Evolutionary conservation across 768 basidiomycete species (phyloP).

Genomic region (Candolleomyces efflorescens): DNA sequence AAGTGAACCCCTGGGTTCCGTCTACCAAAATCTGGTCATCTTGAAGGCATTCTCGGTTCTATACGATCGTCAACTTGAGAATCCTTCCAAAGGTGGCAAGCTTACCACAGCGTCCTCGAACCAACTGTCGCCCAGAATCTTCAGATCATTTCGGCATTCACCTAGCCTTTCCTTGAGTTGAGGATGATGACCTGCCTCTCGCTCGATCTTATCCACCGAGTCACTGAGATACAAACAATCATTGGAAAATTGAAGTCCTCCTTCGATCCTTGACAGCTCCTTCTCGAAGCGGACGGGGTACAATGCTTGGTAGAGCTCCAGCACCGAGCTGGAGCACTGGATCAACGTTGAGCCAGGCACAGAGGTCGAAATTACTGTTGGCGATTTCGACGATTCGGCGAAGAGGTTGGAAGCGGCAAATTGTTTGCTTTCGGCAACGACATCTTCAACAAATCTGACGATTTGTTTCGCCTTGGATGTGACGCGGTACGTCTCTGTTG

Average conservation of each 20-base stretch:
- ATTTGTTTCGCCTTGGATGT: constrained; percentile 54
- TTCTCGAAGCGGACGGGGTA: constrained; percentile 60
- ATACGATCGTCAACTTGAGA: background rate
- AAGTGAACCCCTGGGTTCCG: constrained; percentile 61
- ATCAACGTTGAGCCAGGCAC: constrained; percentile 52
- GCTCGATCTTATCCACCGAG: constrained; percentile 43
- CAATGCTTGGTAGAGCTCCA: constrained; percentile 79
- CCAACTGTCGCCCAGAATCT: constrained; percentile 60
- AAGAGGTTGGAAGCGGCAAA: constrained; percentile 58
- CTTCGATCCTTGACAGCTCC: constrained; percentile 45
- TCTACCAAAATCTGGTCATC: constrained; percentile 44
- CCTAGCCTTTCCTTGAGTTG: constrained; percentile 41
- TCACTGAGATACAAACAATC: constrained; percentile 67
- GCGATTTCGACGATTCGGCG: constrained; percentile 22
- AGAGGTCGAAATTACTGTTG: constrained; percentile 10
- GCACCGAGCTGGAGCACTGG: constrained; percentile 56
- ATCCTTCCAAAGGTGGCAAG: constrained; percentile 18
- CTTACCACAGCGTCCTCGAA: constrained; percentile 64
- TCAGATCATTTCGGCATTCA: constrained; percentile 50
- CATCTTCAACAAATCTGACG: constrained; percentile 52
- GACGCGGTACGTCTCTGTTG: constrained; percentile 58
- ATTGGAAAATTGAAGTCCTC: constrained; percentile 75
- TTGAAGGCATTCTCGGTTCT: constrained; percentile 48
- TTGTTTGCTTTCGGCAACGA: constrained; percentile 63
- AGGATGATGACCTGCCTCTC: constrained; percentile 20